Evolutionary conservation across 306 rosid genomes (phyloP), one percentile per base, ranked within the genome.

Genomic region (Coriaria nepalensis): DNA sequence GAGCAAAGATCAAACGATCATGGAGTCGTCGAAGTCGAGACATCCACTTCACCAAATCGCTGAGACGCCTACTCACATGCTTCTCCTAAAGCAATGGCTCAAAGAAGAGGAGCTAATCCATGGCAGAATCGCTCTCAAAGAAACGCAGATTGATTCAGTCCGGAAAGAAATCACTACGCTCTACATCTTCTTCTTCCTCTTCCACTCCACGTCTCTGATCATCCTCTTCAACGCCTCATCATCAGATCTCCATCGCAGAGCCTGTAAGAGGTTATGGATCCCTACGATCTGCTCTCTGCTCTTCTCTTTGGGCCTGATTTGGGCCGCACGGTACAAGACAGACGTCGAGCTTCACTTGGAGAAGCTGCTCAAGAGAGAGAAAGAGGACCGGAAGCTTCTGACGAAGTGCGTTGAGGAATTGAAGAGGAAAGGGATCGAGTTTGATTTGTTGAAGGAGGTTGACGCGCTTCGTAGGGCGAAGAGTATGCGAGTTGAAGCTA

Each of bases 11-110:
- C 33, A 71, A 42, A 62, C 87, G 11, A 73, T 82, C 61, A 75
- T 92, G 94, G 94, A 85, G 45, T 57, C 29, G 29, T 20, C 92
- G 43, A 92, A 86, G 37, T 59, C 74, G 0, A 45, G 63, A 2
- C 96, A 92, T 81, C 87, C 96, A 36, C 94, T 92, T 48, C 96
- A 81, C 67, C 98, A 92, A 70, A 85, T 92, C 12, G 94, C 98
- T 0, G 77, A 78, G 29, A 82, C 92, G 0, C 96, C 98, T 4
- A 82, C 93, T 65, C 98, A 92, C 83, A 82, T 68, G 70, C 98
- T 92, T 42, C 98, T 92, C 43, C 75, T 92, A 20, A 92, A 92
- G 70, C 98, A 92, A 60, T 92, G 96, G 98, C 86, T 82, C 4
- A 85, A 92, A 45, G 98, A 92, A 62, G 96, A 92, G 14, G 86